Evolutionary conservation across 495 filamentous ascomycete genomes (phyloP).

Genomic region (Neurospora sp.): DNA sequence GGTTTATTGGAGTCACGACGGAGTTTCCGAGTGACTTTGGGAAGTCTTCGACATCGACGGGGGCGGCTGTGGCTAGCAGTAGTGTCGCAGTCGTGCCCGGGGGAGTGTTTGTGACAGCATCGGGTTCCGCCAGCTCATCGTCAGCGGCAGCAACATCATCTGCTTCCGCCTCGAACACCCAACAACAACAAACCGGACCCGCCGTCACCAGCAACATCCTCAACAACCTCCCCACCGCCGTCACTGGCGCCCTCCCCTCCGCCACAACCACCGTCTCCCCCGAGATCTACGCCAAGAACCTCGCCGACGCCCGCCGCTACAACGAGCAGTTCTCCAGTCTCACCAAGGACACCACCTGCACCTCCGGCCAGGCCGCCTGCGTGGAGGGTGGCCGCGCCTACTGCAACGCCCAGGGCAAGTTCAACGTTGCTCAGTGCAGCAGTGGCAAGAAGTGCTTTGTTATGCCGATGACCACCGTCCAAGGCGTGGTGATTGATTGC

Average conservation of each 20-base stretch:
- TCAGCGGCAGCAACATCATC: not conserved
- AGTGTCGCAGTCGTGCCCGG: not conserved
- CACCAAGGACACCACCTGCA: slow-evolving; percentile 28
- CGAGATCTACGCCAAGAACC: slow-evolving; percentile 24
- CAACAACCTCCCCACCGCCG: slow-evolving; percentile 26
- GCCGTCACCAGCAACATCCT: slow-evolving; percentile 19
- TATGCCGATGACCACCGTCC: slow-evolving; percentile 30
- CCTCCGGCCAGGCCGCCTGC: slow-evolving; percentile 30
- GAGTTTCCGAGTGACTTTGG: not conserved
- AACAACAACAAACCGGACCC: not conserved
- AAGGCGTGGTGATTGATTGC: slow-evolving; percentile 29
- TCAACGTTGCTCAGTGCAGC: slow-evolving; percentile 21
- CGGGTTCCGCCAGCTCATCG: not conserved
- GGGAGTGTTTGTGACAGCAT: not conserved
- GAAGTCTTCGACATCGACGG: not conserved
- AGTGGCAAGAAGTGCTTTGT: slow-evolving; percentile 26
- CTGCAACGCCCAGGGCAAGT: slow-evolving; percentile 21
- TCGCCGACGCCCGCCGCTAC: slow-evolving; percentile 25
- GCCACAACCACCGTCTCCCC: slow-evolving; percentile 26
- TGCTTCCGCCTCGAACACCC: not conserved
- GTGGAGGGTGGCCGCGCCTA: slow-evolving; percentile 24
- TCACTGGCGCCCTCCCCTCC: slow-evolving; percentile 19
- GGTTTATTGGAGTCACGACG: not conserved
- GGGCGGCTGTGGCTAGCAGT: not conserved
- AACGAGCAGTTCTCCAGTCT: slow-evolving; percentile 30